Evolutionary conservation across 805 yeast genomes (phyloP), one percentile per base, ranked within the genome.

Genomic region (Maudiozyma barnettii): DNA sequence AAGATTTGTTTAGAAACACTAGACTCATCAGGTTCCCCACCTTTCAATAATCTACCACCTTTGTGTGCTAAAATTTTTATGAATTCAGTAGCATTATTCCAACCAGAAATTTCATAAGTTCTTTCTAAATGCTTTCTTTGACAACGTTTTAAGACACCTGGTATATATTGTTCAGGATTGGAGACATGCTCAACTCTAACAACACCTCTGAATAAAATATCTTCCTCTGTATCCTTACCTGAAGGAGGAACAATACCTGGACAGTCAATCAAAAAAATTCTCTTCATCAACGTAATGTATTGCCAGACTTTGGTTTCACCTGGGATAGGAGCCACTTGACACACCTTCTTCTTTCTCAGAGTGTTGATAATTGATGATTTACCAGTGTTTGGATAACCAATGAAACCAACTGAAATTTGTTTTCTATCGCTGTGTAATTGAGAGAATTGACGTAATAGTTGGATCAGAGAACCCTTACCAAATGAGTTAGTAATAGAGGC

Each of bases 301-400:
- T 91, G 99, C 99, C 99, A 91, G 41, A 91, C 97, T 68, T 91
- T 91, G 33, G 99, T 91, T 65, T 91, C 99, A 66, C 99, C 99
- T 29, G 99, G 99, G 59, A 91, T 89, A 43, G 99, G 99, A 1
- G 99, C 99, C 43, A 91, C 98, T 41, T 77, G 82, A 71, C 98
- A 93, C 42, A 91, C 99, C 71, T 91, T 93, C 77, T 93, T 93
- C 66, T 82, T 81, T 64, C 97, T 80, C 57, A 91, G 72, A 2
- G 98, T 90, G 70, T 91, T 91, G 61, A 91, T 91, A 55, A 91
- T 88, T 39, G 96, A 86, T 1, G 98, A 91, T 65, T 91, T 91
- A 55, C 99, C 99, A n/a, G 96, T 84, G 64, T 91, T 91, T 55
- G 99, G 99, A 65, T 93, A 91, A 14, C 99, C 99, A 62, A 91